Evolutionary conservation across 192 early-diverging fungal genomes (phyloP), one percentile per base, ranked within the genome.

Genomic region (Powellomyces hirtus): DNA sequence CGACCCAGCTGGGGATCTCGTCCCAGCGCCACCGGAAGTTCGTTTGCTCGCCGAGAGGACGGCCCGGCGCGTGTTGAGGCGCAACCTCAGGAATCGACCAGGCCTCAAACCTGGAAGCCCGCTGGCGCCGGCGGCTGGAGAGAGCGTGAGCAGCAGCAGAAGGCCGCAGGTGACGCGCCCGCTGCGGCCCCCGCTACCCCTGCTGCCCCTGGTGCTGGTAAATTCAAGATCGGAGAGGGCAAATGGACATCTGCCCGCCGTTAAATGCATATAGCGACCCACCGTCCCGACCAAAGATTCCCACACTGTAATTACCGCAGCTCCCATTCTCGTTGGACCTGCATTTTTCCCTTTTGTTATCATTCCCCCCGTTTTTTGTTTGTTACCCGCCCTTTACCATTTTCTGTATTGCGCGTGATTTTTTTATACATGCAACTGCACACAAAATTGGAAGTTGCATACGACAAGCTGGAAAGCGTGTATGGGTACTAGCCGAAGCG

Each of bases 191-290:
- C 33, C 34, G 52, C n/a, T 20, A 30, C 50, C n/a, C 42, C 50
- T 20, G 38, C 35, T 10, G 30, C 70, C 20, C 35, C 18, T 16
- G 33, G 37, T 4, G 14, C 67, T 45, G 57, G 56, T 6, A 55
- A 53, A 8, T 64, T 64, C 8, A 46, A 22, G 26, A 73, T 73
- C 30, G 71, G 71, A 50, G 52, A 35, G 29, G 71, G 71, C 64
- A 73, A 73, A 38, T 73, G 71, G 71, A 44, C 8, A 8, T 56
- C 53, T 18, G 33, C 22, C 53, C 53, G 53, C 6, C n/a, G n/a
- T n/a, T n/a, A n/a, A n/a, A n/a, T n/a, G n/a, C n/a, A n/a, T n/a
- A n/a, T n/a, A n/a, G n/a, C n/a, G n/a, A n/a, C n/a, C n/a, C n/a
- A n/a, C n/a, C n/a, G n/a, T n/a, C n/a, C n/a, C n/a, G n/a, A n/a